phyloP scores from a whole-genome alignment of 2,329 filamentous ascomycete species.

The Orbilia ellipsospora region DNA sequence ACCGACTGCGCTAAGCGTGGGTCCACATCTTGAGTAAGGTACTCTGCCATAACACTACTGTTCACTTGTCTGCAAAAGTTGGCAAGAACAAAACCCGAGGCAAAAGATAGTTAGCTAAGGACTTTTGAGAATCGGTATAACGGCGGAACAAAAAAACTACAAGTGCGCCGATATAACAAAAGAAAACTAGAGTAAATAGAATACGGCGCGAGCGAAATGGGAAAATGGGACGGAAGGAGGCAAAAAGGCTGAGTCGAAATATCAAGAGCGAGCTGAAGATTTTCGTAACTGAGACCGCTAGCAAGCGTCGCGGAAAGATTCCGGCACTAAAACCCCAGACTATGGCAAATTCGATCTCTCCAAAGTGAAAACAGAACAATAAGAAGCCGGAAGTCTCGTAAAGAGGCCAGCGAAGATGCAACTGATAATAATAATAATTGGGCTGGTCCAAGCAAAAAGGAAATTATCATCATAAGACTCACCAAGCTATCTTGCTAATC shows the following conservation, averaged over 20 bases:
- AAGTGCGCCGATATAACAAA: constrained; percentile 10
- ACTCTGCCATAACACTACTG: constrained; percentile 71
- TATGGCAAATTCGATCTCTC: constrained; percentile 10
- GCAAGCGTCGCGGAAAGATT: constrained; percentile 18
- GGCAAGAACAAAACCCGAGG: constrained; percentile 33
- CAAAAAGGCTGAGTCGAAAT: not conserved
- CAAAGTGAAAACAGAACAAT: not conserved
- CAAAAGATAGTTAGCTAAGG: constrained; percentile 37
- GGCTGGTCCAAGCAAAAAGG: not conserved
- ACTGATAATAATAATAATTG: not conserved
- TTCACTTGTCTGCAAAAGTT: constrained; percentile 62
- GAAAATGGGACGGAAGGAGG: not conserved
- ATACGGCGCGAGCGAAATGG: no score
- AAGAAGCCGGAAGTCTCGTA: not conserved
- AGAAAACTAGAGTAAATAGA: not conserved
- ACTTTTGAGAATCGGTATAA: constrained; percentile 7
- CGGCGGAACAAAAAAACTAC: constrained; percentile 23
- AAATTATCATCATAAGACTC: constrained; percentile 19
- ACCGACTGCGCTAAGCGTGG: constrained; percentile 70
- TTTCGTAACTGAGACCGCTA: not conserved
- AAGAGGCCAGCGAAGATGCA: not conserved
- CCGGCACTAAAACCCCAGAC: constrained; percentile 23
- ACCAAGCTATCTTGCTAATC: constrained; percentile 54
- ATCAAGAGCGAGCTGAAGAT: not conserved
- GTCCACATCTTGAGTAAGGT: constrained; percentile 71